A percentile compares a stretch with the other conserved stretches of the same genome.
Evolutionary conservation across 2,329 filamentous ascomycete species (phyloP).

Genomic region (Zymoseptoria passerinii): DNA sequence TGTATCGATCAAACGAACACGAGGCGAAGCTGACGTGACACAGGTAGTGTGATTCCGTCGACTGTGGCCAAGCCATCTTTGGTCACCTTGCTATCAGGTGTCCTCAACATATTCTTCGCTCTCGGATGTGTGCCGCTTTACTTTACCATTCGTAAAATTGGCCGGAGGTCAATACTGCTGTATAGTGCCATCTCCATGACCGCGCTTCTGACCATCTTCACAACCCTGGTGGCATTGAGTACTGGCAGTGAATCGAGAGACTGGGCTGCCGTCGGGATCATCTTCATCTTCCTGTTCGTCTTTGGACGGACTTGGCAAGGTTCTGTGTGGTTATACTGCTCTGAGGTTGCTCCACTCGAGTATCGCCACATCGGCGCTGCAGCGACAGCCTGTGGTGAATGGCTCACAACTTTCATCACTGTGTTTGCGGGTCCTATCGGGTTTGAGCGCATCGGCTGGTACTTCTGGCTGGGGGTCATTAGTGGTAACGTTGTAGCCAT

Average conservation of each 20-base stretch:
- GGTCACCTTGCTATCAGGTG: constrained; percentile 5
- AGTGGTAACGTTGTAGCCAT: constrained; percentile 9
- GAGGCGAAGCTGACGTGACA: neutral
- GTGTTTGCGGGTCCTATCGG: constrained; percentile 7
- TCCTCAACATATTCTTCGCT: constrained; percentile 11
- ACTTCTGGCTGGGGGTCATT: constrained; percentile 14
- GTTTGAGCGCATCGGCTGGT: constrained; percentile 9
- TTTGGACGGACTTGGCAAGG: constrained; percentile 9
- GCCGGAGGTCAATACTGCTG: constrained; percentile 6
- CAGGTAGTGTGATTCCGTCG: constrained; percentile 6
- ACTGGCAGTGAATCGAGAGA: constrained; percentile 1
- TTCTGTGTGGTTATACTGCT: constrained; percentile 6
- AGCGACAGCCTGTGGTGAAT: constrained; percentile 5
- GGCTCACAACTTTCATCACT: constrained; percentile 9
- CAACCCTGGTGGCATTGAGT: constrained; percentile 1
- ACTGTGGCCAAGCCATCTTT: constrained; percentile 5
- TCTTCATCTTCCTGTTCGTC: constrained; percentile 8
- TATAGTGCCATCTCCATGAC: constrained; percentile 10
- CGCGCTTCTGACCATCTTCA: constrained; percentile 6
- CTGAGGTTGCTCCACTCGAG: constrained; percentile 8
- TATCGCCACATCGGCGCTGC: constrained; percentile 10
- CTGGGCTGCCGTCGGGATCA: constrained; percentile 6
- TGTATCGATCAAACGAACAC: neutral
- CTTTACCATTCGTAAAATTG: constrained; percentile 8
- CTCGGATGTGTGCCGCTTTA: constrained; percentile 2